A percentile compares a stretch with the other conserved stretches of the same genome.
phyloP scores from a whole-genome alignment of 2,329 filamentous ascomycete genomes.

The Cladosporium sp. region DNA sequence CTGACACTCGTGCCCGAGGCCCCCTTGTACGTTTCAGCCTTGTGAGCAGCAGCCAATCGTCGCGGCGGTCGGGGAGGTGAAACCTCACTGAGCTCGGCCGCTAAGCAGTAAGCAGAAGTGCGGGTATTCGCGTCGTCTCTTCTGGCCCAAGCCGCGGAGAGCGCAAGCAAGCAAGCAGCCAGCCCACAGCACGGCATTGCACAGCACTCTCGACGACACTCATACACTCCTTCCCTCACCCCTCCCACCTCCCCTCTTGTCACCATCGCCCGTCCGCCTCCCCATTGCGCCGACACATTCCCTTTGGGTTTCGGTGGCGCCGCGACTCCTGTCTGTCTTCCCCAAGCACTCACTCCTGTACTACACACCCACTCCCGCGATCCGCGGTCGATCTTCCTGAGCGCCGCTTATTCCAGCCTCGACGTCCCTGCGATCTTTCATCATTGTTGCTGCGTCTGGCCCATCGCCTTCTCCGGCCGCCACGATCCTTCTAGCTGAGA shows the following conservation, averaged over 20 bases:
- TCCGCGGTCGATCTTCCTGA: not conserved
- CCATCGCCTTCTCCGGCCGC: not conserved
- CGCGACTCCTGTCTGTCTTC: constrained; percentile 4
- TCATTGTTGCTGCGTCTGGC: not conserved
- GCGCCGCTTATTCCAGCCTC: not conserved
- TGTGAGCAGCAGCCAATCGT: not conserved
- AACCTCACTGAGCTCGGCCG: not conserved
- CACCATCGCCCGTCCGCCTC: not conserved
- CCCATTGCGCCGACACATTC: not conserved
- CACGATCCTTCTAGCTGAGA: not conserved
- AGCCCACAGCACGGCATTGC: not conserved
- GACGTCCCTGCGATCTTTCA: not conserved
- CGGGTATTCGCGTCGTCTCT: not conserved
- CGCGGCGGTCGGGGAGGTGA: not conserved
- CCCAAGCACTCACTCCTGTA: constrained; percentile 2
- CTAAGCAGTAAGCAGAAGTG: not conserved
- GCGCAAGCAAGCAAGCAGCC: not conserved
- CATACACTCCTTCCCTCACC: not conserved
- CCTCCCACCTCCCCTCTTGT: not conserved
- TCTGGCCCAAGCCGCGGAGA: not conserved
- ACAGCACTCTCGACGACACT: not conserved
- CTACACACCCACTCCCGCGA: constrained; percentile 6
- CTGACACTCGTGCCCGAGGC: not conserved
- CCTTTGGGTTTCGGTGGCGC: constrained; percentile 7
- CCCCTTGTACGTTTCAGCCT: not conserved